Base-by-base conservation (phyloP, 2,329 filamentous ascomycete species). In the Truncatella angustata region DNA sequence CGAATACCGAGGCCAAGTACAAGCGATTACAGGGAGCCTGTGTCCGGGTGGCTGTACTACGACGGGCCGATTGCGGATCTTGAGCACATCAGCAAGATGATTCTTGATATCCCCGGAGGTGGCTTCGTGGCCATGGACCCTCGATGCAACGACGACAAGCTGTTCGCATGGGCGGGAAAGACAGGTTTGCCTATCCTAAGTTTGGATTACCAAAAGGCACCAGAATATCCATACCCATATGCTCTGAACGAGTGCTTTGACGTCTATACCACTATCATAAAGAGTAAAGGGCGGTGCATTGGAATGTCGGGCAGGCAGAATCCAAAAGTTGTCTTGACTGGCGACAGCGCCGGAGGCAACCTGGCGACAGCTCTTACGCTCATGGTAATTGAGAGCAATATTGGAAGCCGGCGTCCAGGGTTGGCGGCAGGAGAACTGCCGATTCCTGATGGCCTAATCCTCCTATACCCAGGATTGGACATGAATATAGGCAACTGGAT, bases 401-500 rank as follows among this genome's bases (percentile, higher is more conserved):
- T 79, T 40, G 77, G 77, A 3, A 77, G 81, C 16, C 76, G 78
- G 21, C 76, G 80, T 21, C 73, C 79, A 45, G 82, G 78, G 68
- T 73, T 78, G 52, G 78, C 77, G 12, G 78, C 84, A 56, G 73
- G 73, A 18, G 75, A 84, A 2, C 76, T 96, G 5, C 87, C 91
- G 0, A 67, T 81, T 0, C 94, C 94, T 0, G 87, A 89, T 49
- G 93, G 91, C 0, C 71, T 97, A 6, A 79, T 97, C 0, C 78
- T 96, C 45, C 85, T 95, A 53, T 99, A 99, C 63, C 94, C 94
- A 1, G 86, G 87, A 0, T 74, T 99, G 54, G 94, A 97, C 63
- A 91, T 97, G 88, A 97, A 96, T 63, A 97, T 97, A 58, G 91
- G 91, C 34, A 97, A 92, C 69, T 99, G 94, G 94, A 97, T 99